Conservation (phyloP, 2,329 filamentous ascomycete species). For the Colletotrichum acutatum region DNA sequence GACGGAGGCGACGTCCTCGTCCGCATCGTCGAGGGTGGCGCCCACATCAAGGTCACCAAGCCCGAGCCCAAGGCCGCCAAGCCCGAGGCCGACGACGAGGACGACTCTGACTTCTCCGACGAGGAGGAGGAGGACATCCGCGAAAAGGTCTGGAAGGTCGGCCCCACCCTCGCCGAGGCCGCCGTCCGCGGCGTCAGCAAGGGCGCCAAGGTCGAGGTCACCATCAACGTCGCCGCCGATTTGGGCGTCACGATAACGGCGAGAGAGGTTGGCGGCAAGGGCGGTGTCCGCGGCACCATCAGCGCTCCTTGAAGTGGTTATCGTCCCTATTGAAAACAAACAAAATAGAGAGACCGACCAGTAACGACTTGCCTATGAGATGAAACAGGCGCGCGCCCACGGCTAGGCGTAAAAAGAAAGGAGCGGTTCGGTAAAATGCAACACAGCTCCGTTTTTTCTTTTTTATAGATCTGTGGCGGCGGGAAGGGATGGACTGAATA, state of each 20-base stretch:
- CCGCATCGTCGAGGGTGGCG: slow-evolving; percentile 86
- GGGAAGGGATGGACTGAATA: too few relatives aligned
- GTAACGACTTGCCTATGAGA: not conserved
- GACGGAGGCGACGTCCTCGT: slow-evolving; percentile 89
- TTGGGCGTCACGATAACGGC: slow-evolving; percentile 82
- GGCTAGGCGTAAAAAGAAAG: slow-evolving; percentile 9
- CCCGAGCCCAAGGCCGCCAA: slow-evolving; percentile 82
- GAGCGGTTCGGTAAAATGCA: too few relatives aligned
- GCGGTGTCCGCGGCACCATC: slow-evolving; percentile 77
- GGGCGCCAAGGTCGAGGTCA: slow-evolving; percentile 91
- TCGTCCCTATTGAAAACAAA: not conserved
- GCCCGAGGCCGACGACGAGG: slow-evolving; percentile 70
- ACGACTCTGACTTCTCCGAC: slow-evolving; percentile 73
- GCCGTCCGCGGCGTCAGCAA: slow-evolving; percentile 87
- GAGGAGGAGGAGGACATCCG: slow-evolving; percentile 88
- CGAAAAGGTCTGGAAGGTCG: slow-evolving; percentile 93
- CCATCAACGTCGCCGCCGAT: slow-evolving; percentile 86
- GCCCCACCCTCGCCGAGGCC: slow-evolving; percentile 84
- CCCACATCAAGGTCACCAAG: slow-evolving; percentile 94
- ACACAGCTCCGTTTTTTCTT: too few relatives aligned
- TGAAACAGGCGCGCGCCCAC: not conserved
- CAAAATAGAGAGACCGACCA: too few relatives aligned
- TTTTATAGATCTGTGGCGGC: too few relatives aligned
- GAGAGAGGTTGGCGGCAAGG: slow-evolving; percentile 88
- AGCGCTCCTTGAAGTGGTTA: slow-evolving; percentile 39